Percentiles rank a stretch among this genome's conserved stretches.
Conservation (phyloP, 805 yeast genomes). For the Yarrowia sp. region DNA sequence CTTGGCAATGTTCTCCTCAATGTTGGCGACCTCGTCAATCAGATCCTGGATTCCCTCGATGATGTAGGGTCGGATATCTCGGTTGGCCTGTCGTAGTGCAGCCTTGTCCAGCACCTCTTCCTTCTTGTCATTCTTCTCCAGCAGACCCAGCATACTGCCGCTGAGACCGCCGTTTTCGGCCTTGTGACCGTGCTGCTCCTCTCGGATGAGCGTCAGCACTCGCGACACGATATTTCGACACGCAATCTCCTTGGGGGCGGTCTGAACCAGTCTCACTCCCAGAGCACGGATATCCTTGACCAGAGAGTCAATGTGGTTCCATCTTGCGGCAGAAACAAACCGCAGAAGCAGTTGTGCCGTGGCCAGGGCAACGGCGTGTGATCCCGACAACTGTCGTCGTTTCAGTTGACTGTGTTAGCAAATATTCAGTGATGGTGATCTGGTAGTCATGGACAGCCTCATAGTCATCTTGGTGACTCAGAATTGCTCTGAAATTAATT, state of each 20-base stretch:
- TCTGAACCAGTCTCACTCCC: constrained; percentile 69
- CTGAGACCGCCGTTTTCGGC: constrained; percentile 43
- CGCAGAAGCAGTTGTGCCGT: constrained; percentile 87
- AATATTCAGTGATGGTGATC: not conserved
- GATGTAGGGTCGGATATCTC: constrained; percentile 80
- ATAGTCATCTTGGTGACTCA: no score
- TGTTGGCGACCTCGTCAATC: constrained; percentile 87
- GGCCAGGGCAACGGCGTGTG: constrained; percentile 81
- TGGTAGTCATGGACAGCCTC: not conserved
- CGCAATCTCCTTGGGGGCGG: constrained; percentile 88
- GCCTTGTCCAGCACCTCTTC: constrained; percentile 42
- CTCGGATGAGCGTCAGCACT: constrained; percentile 84
- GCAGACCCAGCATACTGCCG: constrained; percentile 84
- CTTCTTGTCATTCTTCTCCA: constrained; percentile 55
- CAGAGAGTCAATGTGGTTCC: constrained; percentile 79
- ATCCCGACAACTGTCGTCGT: constrained; percentile 83
- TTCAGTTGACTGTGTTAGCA: constrained; percentile 55
- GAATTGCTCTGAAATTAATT: no score
- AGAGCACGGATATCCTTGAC: constrained; percentile 73
- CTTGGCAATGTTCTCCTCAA: constrained; percentile 87
- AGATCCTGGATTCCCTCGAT: constrained; percentile 93
- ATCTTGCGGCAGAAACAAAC: constrained; percentile 86
- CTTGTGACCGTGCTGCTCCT: constrained; percentile 69
- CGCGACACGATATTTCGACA: constrained; percentile 92
- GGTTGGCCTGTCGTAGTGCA: constrained; percentile 42